Conservation (phyloP, 257 asterid species). For the Galeopsis tetrahit region DNA sequence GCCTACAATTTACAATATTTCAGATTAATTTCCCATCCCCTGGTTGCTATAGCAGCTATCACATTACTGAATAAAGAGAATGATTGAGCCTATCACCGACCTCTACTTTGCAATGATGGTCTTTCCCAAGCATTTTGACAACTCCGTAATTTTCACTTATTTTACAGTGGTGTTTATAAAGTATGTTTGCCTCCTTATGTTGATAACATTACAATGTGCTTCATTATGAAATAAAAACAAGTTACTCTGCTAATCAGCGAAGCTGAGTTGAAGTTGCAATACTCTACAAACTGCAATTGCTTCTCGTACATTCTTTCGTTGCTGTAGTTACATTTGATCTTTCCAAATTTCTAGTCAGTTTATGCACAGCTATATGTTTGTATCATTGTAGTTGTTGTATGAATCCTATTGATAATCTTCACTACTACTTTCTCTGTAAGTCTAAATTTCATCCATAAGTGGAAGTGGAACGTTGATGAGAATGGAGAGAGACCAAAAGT, state of each 20-base stretch:
- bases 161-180: not conserved
- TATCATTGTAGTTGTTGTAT: not conserved
- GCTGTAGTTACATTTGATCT: not conserved
- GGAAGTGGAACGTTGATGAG: not conserved
- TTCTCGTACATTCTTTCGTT: not conserved
- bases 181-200: not conserved
- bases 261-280: constrained; percentile 13
- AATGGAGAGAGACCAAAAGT: not conserved
- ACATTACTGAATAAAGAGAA: not conserved
- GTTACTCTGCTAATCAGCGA: constrained; percentile 8
- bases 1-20: constrained; percentile 3
- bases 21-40: not conserved
- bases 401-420: not conserved
- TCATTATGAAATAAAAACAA: not conserved
- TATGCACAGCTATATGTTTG: not conserved
- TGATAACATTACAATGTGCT: not conserved
- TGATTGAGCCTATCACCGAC: constrained; percentile 11
- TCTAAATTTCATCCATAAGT: constrained; percentile 15
- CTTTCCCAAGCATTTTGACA: constrained; percentile 13
- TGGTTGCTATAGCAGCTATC: not conserved
- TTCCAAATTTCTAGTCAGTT: not conserved
- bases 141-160: constrained; percentile 5
- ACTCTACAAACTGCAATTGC: not conserved
- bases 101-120: constrained; percentile 2
- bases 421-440: not conserved